A percentile compares a stretch with the other conserved stretches of the same genome.
These are phyloP conservation scores for Venturia carpophila DNA, from an alignment of 2,329 filamentous ascomycete species.

Conservation along the genomic window DNA sequence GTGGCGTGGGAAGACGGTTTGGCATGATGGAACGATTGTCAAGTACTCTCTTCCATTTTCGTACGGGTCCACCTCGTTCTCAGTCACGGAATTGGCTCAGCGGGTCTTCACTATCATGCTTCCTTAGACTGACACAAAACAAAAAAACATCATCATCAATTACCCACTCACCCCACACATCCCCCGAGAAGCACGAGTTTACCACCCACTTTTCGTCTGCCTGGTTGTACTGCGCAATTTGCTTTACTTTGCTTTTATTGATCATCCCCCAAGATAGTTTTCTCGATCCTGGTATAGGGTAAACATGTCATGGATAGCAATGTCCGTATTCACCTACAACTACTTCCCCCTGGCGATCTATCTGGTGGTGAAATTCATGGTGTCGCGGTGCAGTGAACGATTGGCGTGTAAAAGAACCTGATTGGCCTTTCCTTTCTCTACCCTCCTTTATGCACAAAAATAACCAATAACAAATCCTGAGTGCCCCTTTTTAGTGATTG, in stretches of 20 bases:
- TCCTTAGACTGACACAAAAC: constrained; percentile 11
- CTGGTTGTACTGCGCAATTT: not conserved
- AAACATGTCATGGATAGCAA: constrained; percentile 14
- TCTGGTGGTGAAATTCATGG: not conserved
- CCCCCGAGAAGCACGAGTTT: not conserved
- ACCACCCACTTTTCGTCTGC: not conserved
- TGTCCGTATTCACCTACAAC: constrained; percentile 3
- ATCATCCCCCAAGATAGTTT: constrained; percentile 12
- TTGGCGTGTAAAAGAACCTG: not conserved
- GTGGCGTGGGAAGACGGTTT: constrained; percentile 15
- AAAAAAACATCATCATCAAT: constrained; percentile 13
- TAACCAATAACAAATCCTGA: not conserved
- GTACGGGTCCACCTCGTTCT: not conserved
- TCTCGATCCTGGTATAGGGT: constrained; percentile 12
- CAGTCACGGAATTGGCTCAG: not conserved
- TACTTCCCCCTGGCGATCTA: not conserved
- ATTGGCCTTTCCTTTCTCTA: not conserved
- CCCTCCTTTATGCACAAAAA: constrained; percentile 8
- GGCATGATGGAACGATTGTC: constrained; percentile 13
- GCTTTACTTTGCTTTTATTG: constrained; percentile 10
- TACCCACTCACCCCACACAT: not conserved
- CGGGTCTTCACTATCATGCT: constrained; percentile 7
- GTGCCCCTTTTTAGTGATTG: not conserved
- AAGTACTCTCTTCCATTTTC: constrained; percentile 11
- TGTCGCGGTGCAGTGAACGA: not conserved